Conservation (phyloP, 441 rosid species). For the Lepidium campestre region DNA sequence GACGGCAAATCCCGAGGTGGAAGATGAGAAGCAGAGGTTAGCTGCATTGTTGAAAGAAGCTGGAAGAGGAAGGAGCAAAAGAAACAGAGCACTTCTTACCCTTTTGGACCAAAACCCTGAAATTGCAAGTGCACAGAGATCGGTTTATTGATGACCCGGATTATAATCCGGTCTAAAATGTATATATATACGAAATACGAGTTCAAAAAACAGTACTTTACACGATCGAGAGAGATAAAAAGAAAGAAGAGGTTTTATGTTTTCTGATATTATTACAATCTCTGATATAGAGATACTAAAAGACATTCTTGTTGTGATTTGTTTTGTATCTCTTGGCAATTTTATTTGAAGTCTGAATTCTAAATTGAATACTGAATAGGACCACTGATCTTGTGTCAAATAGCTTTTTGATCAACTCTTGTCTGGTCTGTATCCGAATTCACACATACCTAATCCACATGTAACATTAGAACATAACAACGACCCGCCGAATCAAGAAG, state of each 20-base stretch:
- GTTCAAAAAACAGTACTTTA: slow-evolving; percentile 2
- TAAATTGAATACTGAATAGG: neutral
- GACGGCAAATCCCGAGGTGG: slow-evolving; percentile 88
- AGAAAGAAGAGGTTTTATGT: neutral
- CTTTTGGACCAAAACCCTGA: slow-evolving; percentile 54
- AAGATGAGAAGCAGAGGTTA: slow-evolving; percentile 68
- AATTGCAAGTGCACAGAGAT: slow-evolving; percentile 29
- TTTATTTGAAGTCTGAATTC: neutral
- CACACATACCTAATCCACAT: neutral
- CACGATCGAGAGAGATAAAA: neutral
- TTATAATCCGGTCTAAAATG: slow-evolving; percentile 21
- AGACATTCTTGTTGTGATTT: slow-evolving; percentile 2
- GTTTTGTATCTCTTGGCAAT: slow-evolving; percentile 4
- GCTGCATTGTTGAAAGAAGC: slow-evolving; percentile 79
- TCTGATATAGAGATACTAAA: slow-evolving; percentile 1
- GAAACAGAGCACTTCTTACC: slow-evolving; percentile 57
- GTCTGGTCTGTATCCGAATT: neutral
- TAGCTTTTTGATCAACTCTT: neutral
- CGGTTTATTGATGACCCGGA: slow-evolving; percentile 23
- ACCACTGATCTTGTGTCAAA: neutral
- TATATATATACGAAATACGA: slow-evolving; percentile 21
- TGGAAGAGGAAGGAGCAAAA: slow-evolving; percentile 64
- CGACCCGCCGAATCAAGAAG: neutral
- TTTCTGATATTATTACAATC: slow-evolving; percentile 1
- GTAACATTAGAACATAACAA: neutral